phyloP scores from a whole-genome alignment of 768 basidiomycete genomes.

The Lactifluus hygrophoroides region DNA sequence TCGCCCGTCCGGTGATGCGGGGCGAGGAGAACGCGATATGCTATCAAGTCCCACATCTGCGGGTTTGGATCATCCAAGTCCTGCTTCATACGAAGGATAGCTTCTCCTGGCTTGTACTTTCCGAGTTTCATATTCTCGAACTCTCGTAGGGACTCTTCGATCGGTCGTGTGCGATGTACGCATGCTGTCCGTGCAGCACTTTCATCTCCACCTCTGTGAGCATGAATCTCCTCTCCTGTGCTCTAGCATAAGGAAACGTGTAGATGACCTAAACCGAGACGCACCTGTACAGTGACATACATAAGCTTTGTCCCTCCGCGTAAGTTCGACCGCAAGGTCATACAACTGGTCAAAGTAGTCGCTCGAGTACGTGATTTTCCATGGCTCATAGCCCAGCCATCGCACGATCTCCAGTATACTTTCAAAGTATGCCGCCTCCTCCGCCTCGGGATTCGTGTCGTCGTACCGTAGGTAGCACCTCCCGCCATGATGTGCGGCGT shows the following conservation, averaged over 20 bases:
- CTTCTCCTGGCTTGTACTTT: constrained; percentile 84
- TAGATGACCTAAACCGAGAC: constrained; percentile 25
- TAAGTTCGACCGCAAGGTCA: constrained; percentile 80
- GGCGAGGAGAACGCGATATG: constrained; percentile 85
- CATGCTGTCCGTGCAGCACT: constrained; percentile 76
- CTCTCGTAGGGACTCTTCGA: constrained; percentile 80
- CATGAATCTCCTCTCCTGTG: constrained; percentile 86
- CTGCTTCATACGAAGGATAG: constrained; percentile 95
- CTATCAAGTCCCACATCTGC: constrained; percentile 99
- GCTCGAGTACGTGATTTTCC: constrained; percentile 98
- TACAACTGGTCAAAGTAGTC: constrained; percentile 90
- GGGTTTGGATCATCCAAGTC: constrained; percentile 89
- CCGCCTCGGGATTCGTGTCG: constrained; percentile 97
- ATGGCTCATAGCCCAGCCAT: constrained; percentile 97
- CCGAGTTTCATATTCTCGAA: constrained; percentile 92
- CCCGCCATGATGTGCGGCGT: constrained; percentile 88
- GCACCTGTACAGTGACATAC: constrained; percentile 92
- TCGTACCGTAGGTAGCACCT: constrained; percentile 93
- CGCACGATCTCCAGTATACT: constrained; percentile 91
- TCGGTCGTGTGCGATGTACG: constrained; percentile 74
- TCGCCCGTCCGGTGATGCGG: constrained; percentile 89
- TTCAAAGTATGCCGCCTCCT: constrained; percentile 93
- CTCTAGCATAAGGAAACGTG: background rate
- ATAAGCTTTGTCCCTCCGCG: constrained; percentile 87
- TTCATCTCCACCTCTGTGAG: constrained; percentile 76